A percentile compares a stretch with the other conserved stretches of the same genome.
These are phyloP conservation scores for Strobilomyces echinocephalus DNA, from an alignment of 768 basidiomycete species.

Conservation along the genomic window DNA sequence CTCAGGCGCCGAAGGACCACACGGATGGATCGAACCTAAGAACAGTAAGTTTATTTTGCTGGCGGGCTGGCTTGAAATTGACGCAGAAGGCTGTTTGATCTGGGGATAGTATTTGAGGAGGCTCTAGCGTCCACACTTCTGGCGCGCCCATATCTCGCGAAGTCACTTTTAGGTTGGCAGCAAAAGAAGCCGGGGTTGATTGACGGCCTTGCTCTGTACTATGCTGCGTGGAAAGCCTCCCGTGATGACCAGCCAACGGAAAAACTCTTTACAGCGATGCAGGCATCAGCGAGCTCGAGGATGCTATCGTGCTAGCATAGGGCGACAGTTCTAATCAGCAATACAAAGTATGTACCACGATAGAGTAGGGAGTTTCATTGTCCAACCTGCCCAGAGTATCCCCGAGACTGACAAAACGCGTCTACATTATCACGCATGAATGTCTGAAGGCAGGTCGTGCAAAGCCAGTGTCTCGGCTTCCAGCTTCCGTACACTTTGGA, in stretches of 20 bases:
- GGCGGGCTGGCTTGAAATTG: background rate
- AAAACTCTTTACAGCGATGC: background rate
- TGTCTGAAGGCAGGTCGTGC: constrained; percentile 6
- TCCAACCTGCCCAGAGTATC: background rate
- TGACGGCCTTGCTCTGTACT: constrained; percentile 32
- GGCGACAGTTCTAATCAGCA: no score
- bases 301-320: no score
- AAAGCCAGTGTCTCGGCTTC: constrained; percentile 11
- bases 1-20: constrained; percentile 25
- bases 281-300: no score
- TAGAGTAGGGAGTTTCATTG: background rate
- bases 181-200: constrained; percentile 30
- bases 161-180: constrained; percentile 32
- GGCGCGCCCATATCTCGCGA: constrained; percentile 23
- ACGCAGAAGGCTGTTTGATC: no score
- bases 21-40: constrained; percentile 16
- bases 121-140: constrained; percentile 20
- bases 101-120: constrained; percentile 18
- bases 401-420: background rate
- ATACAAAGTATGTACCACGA: no score
- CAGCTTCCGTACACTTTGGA: constrained; percentile 5
- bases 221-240: constrained; percentile 20
- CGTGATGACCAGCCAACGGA: constrained; percentile 6
- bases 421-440: constrained; percentile 12
- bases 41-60: constrained; percentile 17